Conservation (phyloP, 441 rosid genomes). For the Adansonia gregorii region DNA sequence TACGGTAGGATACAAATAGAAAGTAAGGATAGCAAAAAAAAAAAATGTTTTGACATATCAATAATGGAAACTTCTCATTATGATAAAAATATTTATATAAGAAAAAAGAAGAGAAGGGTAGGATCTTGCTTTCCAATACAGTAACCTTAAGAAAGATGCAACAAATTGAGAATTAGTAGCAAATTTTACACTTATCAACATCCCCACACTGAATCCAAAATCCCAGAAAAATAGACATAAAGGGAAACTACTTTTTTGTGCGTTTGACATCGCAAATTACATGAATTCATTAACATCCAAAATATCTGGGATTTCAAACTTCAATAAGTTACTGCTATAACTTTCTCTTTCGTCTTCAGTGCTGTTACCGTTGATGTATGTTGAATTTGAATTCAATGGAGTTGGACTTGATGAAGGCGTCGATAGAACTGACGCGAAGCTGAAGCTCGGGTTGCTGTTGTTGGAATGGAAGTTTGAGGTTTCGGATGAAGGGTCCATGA, state of each 20-base stretch:
- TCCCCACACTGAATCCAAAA: slow-evolving; percentile 8
- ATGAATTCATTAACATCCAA: slow-evolving; percentile 55
- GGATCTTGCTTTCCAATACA: slow-evolving; percentile 32
- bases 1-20: slow-evolving; percentile 1
- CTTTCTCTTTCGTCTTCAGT: slow-evolving; percentile 78
- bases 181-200: slow-evolving; percentile 32
- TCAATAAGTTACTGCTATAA: slow-evolving; percentile 60
- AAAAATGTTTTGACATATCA: slow-evolving; percentile 1
- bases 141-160: slow-evolving; percentile 24
- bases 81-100: not conserved
- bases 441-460: slow-evolving; percentile 27
- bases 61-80: slow-evolving; percentile 33
- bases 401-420: not conserved
- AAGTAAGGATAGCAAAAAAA: not conserved
- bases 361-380: slow-evolving; percentile 53
- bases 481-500: slow-evolving; percentile 37
- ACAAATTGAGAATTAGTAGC: slow-evolving; percentile 21
- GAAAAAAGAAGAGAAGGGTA: not conserved
- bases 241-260: not conserved
- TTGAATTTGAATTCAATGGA: slow-evolving; percentile 12
- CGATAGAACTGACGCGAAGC: not conserved
- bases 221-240: not conserved
- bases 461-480: slow-evolving; percentile 36
- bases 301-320: slow-evolving; percentile 58
- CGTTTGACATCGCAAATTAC: slow-evolving; percentile 34